These are phyloP conservation scores for Ustilago sp. DNA, from an alignment of 1,284 basidiomycete species.

Conservation along the genomic window DNA sequence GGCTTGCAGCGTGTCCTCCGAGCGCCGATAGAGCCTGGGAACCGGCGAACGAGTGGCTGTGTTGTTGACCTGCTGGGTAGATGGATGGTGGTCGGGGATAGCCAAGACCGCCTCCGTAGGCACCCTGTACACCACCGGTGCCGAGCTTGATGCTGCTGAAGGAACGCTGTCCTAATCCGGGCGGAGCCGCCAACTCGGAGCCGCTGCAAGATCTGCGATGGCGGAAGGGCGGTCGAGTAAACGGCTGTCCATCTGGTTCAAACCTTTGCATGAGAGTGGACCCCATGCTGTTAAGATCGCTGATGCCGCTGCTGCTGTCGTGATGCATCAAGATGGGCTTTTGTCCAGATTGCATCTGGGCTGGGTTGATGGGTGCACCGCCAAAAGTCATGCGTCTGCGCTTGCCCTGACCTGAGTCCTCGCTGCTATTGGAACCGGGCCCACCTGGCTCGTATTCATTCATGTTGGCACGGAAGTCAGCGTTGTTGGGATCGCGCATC, in stretches of 20 bases:
- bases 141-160: slow-evolving; percentile 36
- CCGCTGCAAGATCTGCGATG: slow-evolving; percentile 43
- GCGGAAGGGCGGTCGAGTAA: slow-evolving; percentile 39
- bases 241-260: slow-evolving; percentile 21
- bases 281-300: slow-evolving; percentile 24
- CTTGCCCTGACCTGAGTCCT: slow-evolving; percentile 39
- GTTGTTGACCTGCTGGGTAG: slow-evolving; percentile 33
- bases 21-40: slow-evolving; percentile 39
- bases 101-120: slow-evolving; percentile 21
- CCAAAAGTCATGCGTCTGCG: slow-evolving; percentile 51
- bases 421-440: slow-evolving; percentile 34
- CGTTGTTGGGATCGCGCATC: slow-evolving; percentile 26
- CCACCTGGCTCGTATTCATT: slow-evolving; percentile 43
- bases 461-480: slow-evolving; percentile 23
- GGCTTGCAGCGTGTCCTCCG: slow-evolving; percentile 54
- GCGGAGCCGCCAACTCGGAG: slow-evolving; percentile 25
- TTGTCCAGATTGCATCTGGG: slow-evolving; percentile 17
- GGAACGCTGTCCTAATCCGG: slow-evolving; percentile 28
- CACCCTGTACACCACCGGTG: slow-evolving; percentile 13
- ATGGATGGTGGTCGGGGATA: slow-evolving; percentile 31
- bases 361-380: slow-evolving; percentile 30
- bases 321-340: slow-evolving; percentile 33
- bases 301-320: slow-evolving; percentile 39
- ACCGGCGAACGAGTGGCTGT: slow-evolving; percentile 35
- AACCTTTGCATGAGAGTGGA: slow-evolving; percentile 24